These are phyloP conservation scores for Saturnispora galanensis DNA, from an alignment of 805 yeast genomes.

Conservation along the genomic window DNA sequence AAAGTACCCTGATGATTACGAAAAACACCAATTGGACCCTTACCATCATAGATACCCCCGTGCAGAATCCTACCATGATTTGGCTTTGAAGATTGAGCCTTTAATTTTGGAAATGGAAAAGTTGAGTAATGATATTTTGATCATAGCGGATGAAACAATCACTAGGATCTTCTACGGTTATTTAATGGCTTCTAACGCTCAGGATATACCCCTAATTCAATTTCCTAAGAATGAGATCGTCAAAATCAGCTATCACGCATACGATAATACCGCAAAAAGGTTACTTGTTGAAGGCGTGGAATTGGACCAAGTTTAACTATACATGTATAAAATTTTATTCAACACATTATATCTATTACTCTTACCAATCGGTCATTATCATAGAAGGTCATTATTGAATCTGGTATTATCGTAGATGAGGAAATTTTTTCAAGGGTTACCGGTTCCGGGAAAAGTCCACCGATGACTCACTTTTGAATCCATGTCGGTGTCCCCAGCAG, in stretches of 20 bases:
- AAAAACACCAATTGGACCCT: conserved; percentile 61
- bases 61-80: conserved; percentile 91
- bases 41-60: conserved; percentile 89
- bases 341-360: neutral
- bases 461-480: no score
- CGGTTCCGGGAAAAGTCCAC: no score
- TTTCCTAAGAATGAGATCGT: conserved; percentile 79
- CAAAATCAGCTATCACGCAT: conserved; percentile 81
- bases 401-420: neutral
- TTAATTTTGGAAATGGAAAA: conserved; percentile 89
- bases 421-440: neutral
- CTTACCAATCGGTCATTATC: neutral
- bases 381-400: neutral
- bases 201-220: conserved; percentile 70
- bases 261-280: conserved; percentile 57
- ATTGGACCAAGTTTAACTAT: conserved; percentile 5
- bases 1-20: conserved; percentile 61
- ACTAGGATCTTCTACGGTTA: conserved; percentile 88
- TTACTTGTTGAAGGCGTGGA: conserved; percentile 30
- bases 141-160: conserved; percentile 89
- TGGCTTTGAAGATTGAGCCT: conserved; percentile 91
- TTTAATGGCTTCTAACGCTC: conserved; percentile 82
- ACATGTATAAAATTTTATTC: neutral
- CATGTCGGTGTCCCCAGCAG: no score
- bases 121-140: conserved; percentile 74